Conservation (phyloP, 345 rosid genomes). For the Isatis tinctoria region DNA sequence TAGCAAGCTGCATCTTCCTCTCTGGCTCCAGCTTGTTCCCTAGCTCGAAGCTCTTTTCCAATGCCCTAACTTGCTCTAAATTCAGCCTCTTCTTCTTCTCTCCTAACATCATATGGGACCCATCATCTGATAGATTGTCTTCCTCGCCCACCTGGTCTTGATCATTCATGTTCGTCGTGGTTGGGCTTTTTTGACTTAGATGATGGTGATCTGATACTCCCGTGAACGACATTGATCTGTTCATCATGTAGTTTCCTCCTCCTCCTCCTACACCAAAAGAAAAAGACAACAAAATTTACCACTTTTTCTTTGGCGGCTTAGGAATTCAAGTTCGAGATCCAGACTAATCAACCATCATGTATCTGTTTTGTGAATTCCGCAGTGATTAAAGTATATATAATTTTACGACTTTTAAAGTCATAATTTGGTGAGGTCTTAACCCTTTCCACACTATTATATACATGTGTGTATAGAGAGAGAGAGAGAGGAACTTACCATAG, state of each 20-base stretch:
- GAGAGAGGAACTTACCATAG: constrained; percentile 41
- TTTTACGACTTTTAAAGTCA: neutral
- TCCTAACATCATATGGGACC: constrained; percentile 52
- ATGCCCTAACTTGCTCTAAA: constrained; percentile 68
- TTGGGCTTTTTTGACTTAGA: constrained; percentile 22
- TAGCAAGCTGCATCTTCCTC: constrained; percentile 67
- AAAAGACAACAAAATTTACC: neutral
- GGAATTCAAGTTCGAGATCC: neutral
- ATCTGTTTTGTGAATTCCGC: neutral
- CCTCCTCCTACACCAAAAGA: constrained; percentile 12
- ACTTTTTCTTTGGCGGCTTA: neutral
- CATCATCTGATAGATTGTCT: constrained; percentile 79
- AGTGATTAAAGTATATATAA: neutral
- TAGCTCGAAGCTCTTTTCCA: constrained; percentile 68
- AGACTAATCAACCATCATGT: neutral
- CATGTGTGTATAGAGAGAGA: neutral
- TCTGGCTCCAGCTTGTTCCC: constrained; percentile 82
- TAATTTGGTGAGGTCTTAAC: neutral
- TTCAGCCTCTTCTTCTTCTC: constrained; percentile 81
- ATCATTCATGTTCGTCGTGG: constrained; percentile 22
- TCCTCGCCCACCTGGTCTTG: constrained; percentile 46
- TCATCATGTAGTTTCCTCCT: constrained; percentile 65
- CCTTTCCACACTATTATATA: neutral
- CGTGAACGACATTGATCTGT: constrained; percentile 74
- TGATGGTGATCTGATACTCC: constrained; percentile 43